Evolutionary conservation across 805 yeast species (phyloP).

Genomic region (Debaryomyces prosopidis): DNA sequence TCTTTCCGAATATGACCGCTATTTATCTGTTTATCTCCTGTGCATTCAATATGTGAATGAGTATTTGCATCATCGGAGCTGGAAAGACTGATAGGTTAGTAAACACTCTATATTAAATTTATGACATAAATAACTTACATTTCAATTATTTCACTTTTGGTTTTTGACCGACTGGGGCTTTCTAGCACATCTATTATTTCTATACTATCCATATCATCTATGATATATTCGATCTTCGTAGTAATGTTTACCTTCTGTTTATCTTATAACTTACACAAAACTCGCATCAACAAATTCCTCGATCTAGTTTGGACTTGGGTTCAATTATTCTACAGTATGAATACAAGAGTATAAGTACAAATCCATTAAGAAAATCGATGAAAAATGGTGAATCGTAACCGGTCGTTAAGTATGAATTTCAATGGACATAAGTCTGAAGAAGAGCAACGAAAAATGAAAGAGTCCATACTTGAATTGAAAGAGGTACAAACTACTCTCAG

Average conservation of each 20-base stretch:
- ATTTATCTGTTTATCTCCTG: no score
- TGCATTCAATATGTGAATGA: no score
- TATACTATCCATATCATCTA: conserved; percentile 8
- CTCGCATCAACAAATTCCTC: background rate
- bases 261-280: conserved; percentile 2
- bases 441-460: conserved; percentile 17
- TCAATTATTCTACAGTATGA: background rate
- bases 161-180: conserved; percentile 4
- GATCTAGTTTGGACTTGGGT: background rate
- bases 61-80: no score
- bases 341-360: no score
- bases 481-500: conserved; percentile 35
- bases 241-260: background rate
- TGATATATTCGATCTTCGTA: background rate
- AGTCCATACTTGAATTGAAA: conserved; percentile 35
- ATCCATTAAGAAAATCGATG: background rate
- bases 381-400: conserved; percentile 18
- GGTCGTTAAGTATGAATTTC: conserved; percentile 24
- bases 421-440: conserved; percentile 16
- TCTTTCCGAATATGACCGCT: no score
- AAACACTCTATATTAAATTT: background rate
- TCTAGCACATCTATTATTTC: conserved; percentile 14
- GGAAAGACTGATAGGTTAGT: no score
- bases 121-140: conserved; percentile 13
- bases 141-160: conserved; percentile 15